Conservation (phyloP, 2,329 filamentous ascomycete species). For the Zymoseptoria tritici region DNA sequence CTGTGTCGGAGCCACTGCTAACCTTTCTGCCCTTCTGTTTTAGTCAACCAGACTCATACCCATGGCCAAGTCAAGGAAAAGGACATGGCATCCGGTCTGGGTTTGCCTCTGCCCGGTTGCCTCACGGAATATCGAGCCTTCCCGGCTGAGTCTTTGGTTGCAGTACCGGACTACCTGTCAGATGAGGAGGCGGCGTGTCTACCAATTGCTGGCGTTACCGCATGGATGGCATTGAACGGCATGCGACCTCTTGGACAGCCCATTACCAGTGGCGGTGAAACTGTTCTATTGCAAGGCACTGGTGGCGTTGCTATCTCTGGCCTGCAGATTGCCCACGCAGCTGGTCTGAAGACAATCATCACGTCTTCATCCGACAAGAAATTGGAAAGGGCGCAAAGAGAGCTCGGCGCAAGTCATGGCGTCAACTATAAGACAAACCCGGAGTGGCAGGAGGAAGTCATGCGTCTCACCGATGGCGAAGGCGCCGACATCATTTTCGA, state of each 20-base stretch:
- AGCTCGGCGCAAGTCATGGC: conserved; percentile 50
- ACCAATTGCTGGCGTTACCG: conserved; percentile 56
- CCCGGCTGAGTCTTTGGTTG: conserved; percentile 48
- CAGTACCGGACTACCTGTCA: conserved; percentile 49
- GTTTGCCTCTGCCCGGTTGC: conserved; percentile 52
- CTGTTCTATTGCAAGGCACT: conserved; percentile 37
- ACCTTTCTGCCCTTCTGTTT: too few relatives aligned
- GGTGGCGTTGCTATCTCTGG: conserved; percentile 38
- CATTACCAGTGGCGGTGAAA: conserved; percentile 31
- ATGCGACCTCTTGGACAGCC: conserved; percentile 49
- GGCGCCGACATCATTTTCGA: conserved; percentile 47
- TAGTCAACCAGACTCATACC: conserved; percentile 46
- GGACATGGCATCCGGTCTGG: conserved; percentile 52
- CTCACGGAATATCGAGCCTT: conserved; percentile 56
- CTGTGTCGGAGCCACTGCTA: too few relatives aligned
- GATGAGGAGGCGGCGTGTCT: conserved; percentile 55
- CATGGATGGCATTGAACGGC: conserved; percentile 60
- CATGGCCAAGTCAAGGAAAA: conserved; percentile 52
- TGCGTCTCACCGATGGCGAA: conserved; percentile 36
- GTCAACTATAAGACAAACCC: conserved; percentile 55
- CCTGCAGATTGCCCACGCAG: conserved; percentile 35
- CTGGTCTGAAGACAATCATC: conserved; percentile 46
- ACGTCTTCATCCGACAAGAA: conserved; percentile 48
- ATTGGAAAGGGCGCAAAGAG: conserved; percentile 44
- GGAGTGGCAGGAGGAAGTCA: conserved; percentile 55